Base-by-base conservation (phyloP, 23 red algal species). In the Chondrus crispus region DNA sequence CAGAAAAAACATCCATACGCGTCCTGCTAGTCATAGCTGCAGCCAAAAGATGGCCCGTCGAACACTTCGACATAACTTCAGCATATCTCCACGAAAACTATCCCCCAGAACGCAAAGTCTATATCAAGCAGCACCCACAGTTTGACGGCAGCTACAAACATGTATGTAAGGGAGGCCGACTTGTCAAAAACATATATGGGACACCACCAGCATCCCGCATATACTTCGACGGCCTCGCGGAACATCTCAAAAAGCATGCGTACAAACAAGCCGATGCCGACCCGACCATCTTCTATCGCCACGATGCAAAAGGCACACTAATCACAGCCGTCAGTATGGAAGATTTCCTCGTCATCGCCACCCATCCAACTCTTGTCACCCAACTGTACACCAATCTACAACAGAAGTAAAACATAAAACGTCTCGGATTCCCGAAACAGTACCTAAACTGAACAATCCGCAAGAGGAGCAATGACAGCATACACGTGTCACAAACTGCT, bases 11-110 rank as follows among this genome's bases (percentile, higher is more conserved):
- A 13, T 45, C 60, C 16, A 36, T 87, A 2, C 8, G 60, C 33
- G 24, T 73, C 16, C 6, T 87, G 2, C 19, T 80, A 13, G 39
- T 11, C 14, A 10, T 80, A 14, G 41, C 74, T 12, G 74, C 74
- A 16, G 11, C 11, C 13, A 18, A 80, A 14, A 32, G 41, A 13
- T 49, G 48, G 38, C 13, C 48, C 14, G 10, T 52, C 74, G 33
- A 51, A 18, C 74, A 80, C 55, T 49, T 87, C 38, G 83, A 87
- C 37, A 57, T 87, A 6, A 87, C 40, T 3, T 62, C 83, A 4
- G 60, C 62, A 46, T 87, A 72, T 32, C 45, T 52, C 2, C 6
- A 87, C 35, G 83, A 69, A 73, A 6, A 16, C 7, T 83, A 39
- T 40, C 7, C 30, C 45, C 49, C 29, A 55, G 64, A 71, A 10